These are phyloP conservation scores for Fusarium dlaminii DNA, from an alignment of 2,329 filamentous ascomycete genomes.

Conservation along the genomic window DNA sequence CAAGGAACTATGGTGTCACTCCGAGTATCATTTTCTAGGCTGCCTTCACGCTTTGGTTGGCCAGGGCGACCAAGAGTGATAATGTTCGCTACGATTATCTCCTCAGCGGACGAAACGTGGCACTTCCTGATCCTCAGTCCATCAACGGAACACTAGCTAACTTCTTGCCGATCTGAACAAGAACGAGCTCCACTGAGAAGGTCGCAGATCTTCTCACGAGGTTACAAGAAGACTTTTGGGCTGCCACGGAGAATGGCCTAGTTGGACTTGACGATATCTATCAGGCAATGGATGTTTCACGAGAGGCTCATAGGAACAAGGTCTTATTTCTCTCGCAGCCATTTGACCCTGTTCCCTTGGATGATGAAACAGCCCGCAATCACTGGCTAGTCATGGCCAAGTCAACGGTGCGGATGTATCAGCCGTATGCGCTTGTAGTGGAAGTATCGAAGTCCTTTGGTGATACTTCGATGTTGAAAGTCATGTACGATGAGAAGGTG, in stretches of 20 bases:
- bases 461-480: background rate
- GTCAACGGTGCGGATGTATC: background rate
- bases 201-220: background rate
- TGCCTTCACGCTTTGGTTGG: background rate
- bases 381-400: background rate
- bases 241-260: background rate
- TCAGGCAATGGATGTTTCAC: background rate
- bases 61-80: background rate
- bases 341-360: background rate
- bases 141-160: background rate
- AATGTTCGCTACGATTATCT: background rate
- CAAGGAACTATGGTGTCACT: background rate
- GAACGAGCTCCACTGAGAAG: rapidly evolving
- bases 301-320: background rate
- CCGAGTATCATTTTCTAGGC: background rate
- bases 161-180: background rate
- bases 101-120: background rate
- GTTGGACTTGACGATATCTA: background rate
- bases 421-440: background rate
- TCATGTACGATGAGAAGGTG: background rate
- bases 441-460: background rate
- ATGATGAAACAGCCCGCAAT: background rate
- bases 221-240: background rate
- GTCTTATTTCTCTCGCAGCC: background rate
- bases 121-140: background rate